Conservation (phyloP, 495 filamentous ascomycete genomes). For the Annulohypoxylon maeteangense region DNA sequence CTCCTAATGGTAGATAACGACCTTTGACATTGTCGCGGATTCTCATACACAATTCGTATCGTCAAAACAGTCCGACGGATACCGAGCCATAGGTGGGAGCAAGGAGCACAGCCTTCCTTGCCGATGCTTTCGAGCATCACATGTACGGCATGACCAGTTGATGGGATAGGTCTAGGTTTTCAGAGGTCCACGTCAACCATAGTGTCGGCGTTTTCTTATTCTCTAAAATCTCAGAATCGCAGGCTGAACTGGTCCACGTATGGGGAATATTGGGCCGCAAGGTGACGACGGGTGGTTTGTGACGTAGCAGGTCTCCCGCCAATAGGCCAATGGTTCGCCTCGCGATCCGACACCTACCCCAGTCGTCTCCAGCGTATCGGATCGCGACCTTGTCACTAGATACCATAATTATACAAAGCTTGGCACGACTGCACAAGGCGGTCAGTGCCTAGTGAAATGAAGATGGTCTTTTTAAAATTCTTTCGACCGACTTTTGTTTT, state of each 20-base stretch:
- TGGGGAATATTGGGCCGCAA: slow-evolving; percentile 42
- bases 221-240: background rate
- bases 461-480: slow-evolving; percentile 26
- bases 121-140: slow-evolving; percentile 19
- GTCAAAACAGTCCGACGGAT: slow-evolving; percentile 9
- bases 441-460: slow-evolving; percentile 40
- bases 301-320: slow-evolving; percentile 41
- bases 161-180: slow-evolving; percentile 20
- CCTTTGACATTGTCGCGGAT: slow-evolving; percentile 8
- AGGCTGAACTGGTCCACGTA: slow-evolving; percentile 19
- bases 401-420: slow-evolving; percentile 37
- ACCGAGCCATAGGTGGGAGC: slow-evolving; percentile 1
- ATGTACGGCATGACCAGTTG: slow-evolving; percentile 24
- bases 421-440: slow-evolving; percentile 38
- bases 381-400: slow-evolving; percentile 35
- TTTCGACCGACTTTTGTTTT: slow-evolving; percentile 21
- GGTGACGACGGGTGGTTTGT: slow-evolving; percentile 30
- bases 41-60: background rate
- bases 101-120: slow-evolving; percentile 13
- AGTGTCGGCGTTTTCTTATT: slow-evolving; percentile 30
- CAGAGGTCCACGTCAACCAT: slow-evolving; percentile 40
- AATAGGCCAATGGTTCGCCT: slow-evolving; percentile 41
- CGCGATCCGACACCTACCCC: slow-evolving; percentile 31
- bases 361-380: slow-evolving; percentile 43
- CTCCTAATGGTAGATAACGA: background rate